These are phyloP conservation scores for Trametes villosa DNA, from an alignment of 768 basidiomycete genomes.

Conservation along the genomic window DNA sequence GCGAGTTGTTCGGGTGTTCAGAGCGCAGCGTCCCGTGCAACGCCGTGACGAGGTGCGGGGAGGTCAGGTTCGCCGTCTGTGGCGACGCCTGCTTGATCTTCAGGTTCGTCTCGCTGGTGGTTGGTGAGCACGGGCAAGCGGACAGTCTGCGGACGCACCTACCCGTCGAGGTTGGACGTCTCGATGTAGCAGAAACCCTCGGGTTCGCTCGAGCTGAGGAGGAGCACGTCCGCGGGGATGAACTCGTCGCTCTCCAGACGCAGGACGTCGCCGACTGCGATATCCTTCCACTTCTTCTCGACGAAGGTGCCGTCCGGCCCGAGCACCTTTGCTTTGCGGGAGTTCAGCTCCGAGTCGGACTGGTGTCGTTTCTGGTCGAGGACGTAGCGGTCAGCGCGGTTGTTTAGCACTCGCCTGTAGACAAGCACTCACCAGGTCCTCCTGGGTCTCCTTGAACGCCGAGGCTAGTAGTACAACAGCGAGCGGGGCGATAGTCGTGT, in stretches of 20 bases:
- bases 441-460: constrained; percentile 94
- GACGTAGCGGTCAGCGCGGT: too few relatives aligned
- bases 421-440: constrained; percentile 75
- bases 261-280: constrained; percentile 90
- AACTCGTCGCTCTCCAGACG: constrained; percentile 91
- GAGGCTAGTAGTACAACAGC: constrained; percentile 88
- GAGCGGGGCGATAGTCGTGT: constrained; percentile 93
- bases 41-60: constrained; percentile 71
- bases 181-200: constrained; percentile 98
- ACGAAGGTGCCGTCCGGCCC: constrained; percentile 64
- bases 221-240: constrained; percentile 92
- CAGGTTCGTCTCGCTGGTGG: constrained; percentile 87
- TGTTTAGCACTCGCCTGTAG: too few relatives aligned
- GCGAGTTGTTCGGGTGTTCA: constrained; percentile 96
- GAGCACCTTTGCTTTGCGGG: constrained; percentile 79
- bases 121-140: constrained; percentile 1
- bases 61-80: constrained; percentile 76
- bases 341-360: constrained; percentile 90
- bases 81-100: constrained; percentile 97
- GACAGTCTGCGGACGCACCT: constrained; percentile 28
- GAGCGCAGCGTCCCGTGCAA: constrained; percentile 87
- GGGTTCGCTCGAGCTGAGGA: constrained; percentile 90
- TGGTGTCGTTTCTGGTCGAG: constrained; percentile 97
- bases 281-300: constrained; percentile 84
- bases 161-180: constrained; percentile 98